Conservation (phyloP, 2,329 filamentous ascomycete genomes). For the Trichothecium sympodiale region DNA sequence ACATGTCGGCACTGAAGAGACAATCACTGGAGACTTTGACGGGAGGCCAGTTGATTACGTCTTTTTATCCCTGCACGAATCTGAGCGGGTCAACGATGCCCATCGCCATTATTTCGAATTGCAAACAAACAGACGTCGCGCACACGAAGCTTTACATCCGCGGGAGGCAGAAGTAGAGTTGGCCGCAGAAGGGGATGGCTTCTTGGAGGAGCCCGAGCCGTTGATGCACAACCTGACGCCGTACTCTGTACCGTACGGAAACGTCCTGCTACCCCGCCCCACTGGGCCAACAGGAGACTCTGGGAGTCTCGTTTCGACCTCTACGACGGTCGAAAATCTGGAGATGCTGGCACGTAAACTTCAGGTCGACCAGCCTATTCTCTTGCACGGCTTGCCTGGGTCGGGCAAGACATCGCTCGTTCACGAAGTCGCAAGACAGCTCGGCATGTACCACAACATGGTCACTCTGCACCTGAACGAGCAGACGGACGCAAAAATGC, state of each 20-base stretch:
- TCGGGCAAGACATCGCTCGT: conserved; percentile 85
- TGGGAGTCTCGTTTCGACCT: conserved; percentile 53
- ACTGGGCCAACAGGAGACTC: conserved; percentile 32
- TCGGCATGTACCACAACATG: conserved; percentile 72
- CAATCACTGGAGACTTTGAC: conserved; percentile 64
- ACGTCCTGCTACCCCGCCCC: conserved; percentile 56
- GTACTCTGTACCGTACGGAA: conserved; percentile 53
- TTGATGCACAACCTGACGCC: conserved; percentile 38
- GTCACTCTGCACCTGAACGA: conserved; percentile 95
- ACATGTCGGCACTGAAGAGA: conserved; percentile 49
- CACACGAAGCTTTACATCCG: no score
- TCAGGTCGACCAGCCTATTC: conserved; percentile 56
- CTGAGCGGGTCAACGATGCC: conserved; percentile 22
- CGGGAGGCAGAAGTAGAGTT: no score
- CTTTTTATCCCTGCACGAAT: conserved; percentile 53
- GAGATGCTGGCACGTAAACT: conserved; percentile 57
- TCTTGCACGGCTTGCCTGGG: conserved; percentile 74
- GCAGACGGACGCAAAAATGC: conserved; percentile 93
- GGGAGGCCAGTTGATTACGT: conserved; percentile 65
- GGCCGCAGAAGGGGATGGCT: conserved; percentile 1
- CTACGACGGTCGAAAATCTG: conserved; percentile 64
- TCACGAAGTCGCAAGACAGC: conserved; percentile 67
- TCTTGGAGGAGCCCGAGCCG: conserved; percentile 1
- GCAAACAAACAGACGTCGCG: no score
- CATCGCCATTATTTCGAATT: not conserved